These are phyloP conservation scores for Hypoxylon fragiforme DNA, from an alignment of 495 filamentous ascomycete species.

Conservation along the genomic window DNA sequence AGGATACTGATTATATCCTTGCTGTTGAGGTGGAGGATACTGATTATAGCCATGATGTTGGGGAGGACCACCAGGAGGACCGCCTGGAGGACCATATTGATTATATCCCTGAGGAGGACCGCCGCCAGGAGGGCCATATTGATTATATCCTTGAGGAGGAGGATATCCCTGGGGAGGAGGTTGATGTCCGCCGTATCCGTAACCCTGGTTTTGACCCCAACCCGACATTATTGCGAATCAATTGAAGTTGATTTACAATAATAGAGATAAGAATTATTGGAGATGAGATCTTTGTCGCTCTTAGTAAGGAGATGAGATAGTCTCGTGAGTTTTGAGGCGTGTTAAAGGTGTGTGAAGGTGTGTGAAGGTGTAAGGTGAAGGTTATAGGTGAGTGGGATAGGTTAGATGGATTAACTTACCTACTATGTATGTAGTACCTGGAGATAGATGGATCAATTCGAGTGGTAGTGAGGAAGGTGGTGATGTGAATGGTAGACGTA, in stretches of 20 bases:
- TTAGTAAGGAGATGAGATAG: slow-evolving; percentile 3
- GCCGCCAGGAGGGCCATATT: slow-evolving; percentile 17
- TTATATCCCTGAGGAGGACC: slow-evolving; percentile 37
- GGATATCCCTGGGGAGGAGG: slow-evolving; percentile 25
- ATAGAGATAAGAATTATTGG: neutral
- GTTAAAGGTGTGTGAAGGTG: too few species aligned
- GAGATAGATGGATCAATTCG: too few species aligned
- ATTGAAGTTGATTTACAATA: neutral
- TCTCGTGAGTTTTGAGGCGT: neutral
- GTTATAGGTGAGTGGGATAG: too few species aligned
- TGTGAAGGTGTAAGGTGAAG: too few species aligned
- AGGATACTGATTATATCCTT: slow-evolving; percentile 23
- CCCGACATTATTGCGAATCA: slow-evolving; percentile 19
- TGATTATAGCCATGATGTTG: slow-evolving; percentile 14
- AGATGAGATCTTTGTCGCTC: neutral
- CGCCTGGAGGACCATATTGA: slow-evolving; percentile 14
- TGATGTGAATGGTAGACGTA: too few species aligned
- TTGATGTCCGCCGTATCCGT: slow-evolving; percentile 22
- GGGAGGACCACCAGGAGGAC: slow-evolving; percentile 21
- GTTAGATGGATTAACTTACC: too few species aligned
- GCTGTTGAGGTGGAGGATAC: slow-evolving; percentile 15
- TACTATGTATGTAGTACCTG: too few species aligned
- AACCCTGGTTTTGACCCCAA: slow-evolving; percentile 29
- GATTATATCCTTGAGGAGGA: slow-evolving; percentile 37
- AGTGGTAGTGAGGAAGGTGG: too few species aligned